Evolutionary conservation across 805 yeast genomes (phyloP), one percentile per base, ranked within the genome.

Genomic region (Spencermartinsiella europaea): DNA sequence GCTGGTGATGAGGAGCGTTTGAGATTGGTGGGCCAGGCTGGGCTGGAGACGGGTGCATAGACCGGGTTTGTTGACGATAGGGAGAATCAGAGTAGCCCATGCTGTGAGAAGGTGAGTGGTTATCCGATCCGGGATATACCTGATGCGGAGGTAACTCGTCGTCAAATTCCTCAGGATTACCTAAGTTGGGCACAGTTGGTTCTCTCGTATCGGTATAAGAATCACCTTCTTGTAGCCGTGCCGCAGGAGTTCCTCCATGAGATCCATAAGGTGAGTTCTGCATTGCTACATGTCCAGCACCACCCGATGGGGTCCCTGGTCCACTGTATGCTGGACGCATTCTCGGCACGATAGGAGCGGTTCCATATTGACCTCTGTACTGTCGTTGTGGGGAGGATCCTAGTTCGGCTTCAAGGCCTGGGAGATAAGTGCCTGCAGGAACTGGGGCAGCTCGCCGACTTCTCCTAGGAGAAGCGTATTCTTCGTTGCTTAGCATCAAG

Each of bases 341-440:
- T 22, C 42, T 62, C 10, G 60, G 46, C 17, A 27, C 37, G 14
- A 33, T 36, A 16, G 38, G 34, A 3, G 21, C 28, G 25, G 50
- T 15, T n/a, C 44, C 14, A 33, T 17, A 5, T 44, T 15, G 33
- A 20, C 22, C 21, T 7, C 33, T 12, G 17, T 16, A 21, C 12
- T 17, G 20, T n/a, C 21, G 27, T 14, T 19, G 22, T 5, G 19
- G 8, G 5, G 20, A 19, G 5, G 16, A 5, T 10, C 47, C 37
- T 21, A n/a, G 33, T 5, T 19, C 27, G 17, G 38, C 22, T 7
- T 42, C 41, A 25, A 20, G 21, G 27, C 44, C 44, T 15, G 38
- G 28, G 4, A 44, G 44, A 25, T 38, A 38, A 7, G 42, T 38
- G 5, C 42, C 42, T 21, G 42, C 42, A 10, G 42, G 42, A 12